Base-by-base conservation (phyloP, 306 rosid genomes). In the Canavalia ensiformis region DNA sequence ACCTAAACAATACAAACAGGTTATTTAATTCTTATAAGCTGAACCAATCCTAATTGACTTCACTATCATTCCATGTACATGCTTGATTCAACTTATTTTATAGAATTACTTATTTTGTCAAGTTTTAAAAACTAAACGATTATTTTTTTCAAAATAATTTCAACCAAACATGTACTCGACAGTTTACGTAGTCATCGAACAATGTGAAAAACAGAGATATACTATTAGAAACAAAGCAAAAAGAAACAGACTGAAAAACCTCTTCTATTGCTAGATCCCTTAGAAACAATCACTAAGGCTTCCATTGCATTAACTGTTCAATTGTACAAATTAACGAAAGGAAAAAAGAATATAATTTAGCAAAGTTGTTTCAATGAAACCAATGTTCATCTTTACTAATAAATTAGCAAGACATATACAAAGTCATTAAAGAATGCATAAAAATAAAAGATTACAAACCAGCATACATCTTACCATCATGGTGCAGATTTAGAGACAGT, bases 361-460 rank as follows among this genome's bases (percentile, higher is more conserved):
- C n/a, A 12, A 54, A n/a, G 29, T 13, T 28, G 2, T 28, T 55
- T 50, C 83, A 54, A 44, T 34, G 5, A 80, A 78, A 28, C 81
- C 75, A 85, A 72, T 42, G 83, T 78, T 77, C 58, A 64, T 3
- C 13, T 76, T 56, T 75, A 65, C 75, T 82, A 25, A 83, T 49
- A 72, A 83, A 73, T 83, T 74, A 80, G 86, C 81, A 57, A 39
- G 54, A 18, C 78, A 83, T 86, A 51, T 85, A 90, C 93, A 87
- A 65, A 42, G 81, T 44, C 58, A 68, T 57, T 50, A 63, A 72
- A 49, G 6, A 69, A 76, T 46, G 74, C 51, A 64, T 34, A 37
- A 57, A 67, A 67, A 8, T 25, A 66, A 33, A 59, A 39, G 54
- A 42, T 46, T 57, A 82, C 74, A 58, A 49, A 60, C 3, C 1